These are phyloP conservation scores for Lentinula lateritia DNA, from an alignment of 768 basidiomycete species.

Conservation along the genomic window DNA sequence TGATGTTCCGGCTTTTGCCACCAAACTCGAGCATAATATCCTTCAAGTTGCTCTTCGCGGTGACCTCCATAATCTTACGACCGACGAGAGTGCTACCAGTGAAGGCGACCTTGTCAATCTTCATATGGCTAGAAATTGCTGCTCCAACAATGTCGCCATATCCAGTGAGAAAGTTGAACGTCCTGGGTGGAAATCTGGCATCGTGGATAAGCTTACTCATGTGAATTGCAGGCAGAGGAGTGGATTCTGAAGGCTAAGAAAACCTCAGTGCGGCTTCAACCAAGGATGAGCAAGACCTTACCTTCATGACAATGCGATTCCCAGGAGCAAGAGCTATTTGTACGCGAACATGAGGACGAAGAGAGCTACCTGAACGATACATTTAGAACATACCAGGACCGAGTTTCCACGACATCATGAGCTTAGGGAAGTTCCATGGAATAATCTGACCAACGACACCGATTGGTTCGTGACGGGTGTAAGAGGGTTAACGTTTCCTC, in stretches of 20 bases:
- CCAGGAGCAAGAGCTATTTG: slow-evolving; percentile 50
- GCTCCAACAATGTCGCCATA: slow-evolving; percentile 65
- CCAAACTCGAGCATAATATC: too few relatives aligned
- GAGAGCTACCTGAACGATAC: slow-evolving; percentile 19
- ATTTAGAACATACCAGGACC: slow-evolving; percentile 29
- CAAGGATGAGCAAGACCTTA: not conserved
- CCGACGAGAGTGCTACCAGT: too few relatives aligned
- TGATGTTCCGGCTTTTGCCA: too few relatives aligned
- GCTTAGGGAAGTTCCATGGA: not conserved
- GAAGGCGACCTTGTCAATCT: too few relatives aligned
- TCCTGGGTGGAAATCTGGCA: slow-evolving; percentile 57
- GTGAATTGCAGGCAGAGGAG: slow-evolving; percentile 47
- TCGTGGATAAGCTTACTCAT: slow-evolving; percentile 39
- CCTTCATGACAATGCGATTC: slow-evolving; percentile 45
- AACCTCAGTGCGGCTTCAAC: not conserved
- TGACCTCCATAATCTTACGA: too few relatives aligned
- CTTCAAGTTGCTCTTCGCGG: too few relatives aligned
- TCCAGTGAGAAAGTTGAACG: slow-evolving; percentile 70
- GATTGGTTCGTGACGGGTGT: slow-evolving; percentile 59
- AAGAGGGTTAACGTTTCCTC: slow-evolving; percentile 36
- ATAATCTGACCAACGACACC: slow-evolving; percentile 36
- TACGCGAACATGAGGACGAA: slow-evolving; percentile 42
- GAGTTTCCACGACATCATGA: slow-evolving; percentile 57
- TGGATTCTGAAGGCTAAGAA: slow-evolving; percentile 51
- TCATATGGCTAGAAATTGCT: slow-evolving; percentile 45